Base-by-base conservation (phyloP, 352 stramenopile species). In the Phytophthora ohioensis region DNA sequence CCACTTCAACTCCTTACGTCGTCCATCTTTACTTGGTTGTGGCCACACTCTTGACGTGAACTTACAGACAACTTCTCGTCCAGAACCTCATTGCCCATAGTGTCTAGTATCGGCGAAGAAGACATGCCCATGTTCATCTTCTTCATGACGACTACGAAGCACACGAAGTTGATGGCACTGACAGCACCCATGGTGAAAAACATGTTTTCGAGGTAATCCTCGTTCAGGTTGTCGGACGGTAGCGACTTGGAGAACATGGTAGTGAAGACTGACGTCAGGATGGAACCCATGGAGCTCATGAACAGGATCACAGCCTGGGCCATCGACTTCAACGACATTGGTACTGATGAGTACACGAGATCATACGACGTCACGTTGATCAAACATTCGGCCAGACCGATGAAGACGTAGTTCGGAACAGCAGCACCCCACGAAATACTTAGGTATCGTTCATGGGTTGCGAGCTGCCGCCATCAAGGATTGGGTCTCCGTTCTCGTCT, bases 321-420 rank as follows among this genome's bases (percentile, higher is more conserved):
- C 58, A 72, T 81, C 39, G 75, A 86, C 73, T 89, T 88, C 46
- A 90, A 69, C 10, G 68, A 78, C 45, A 85, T 65, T 8, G 84
- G 82, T 13, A 92, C 84, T 8, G 60, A 68, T 3, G 72, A 80
- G 78, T 92, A 91, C 62, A 87, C 83, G 7, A 90, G 67, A 15
- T 90, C 84, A 68, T 81, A 90, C 0, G 78, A 52, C 15, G 84
- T 88, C 9, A 91, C 79, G 69, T 89, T 89, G 69, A 90, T 84
- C 45, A 91, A 45, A 61, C 76, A 88, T 54, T 90, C 79, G 21
- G 76, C 81, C 3, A 91, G 57, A 31, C 61, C 84, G 32, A 90
- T 76, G 54, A 91, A 79, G 3, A 90, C 57, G 57, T 91, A 91
- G 64, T 87, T 84, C 9, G 73, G 79, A 43, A 89, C 75, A 7